Conservation (phyloP, 257 asterid genomes). For the Oldenlandia corymbosa region DNA sequence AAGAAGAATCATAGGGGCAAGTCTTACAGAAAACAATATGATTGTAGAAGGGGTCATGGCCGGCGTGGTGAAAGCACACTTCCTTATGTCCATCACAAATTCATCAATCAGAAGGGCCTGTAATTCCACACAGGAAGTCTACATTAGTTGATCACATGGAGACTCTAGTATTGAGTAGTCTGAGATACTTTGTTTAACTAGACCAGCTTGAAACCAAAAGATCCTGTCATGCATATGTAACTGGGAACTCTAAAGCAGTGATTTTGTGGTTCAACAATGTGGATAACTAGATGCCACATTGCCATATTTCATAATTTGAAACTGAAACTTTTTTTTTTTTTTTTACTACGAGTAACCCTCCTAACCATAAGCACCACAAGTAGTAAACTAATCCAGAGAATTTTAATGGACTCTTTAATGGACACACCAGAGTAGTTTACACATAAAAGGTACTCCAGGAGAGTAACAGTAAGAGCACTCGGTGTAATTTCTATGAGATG, state of each 20-base stretch:
- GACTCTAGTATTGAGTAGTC: not conserved
- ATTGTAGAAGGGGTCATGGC: constrained; percentile 68
- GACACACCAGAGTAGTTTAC: not conserved
- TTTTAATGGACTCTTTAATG: not conserved
- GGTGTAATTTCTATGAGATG: not conserved
- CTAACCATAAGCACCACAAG: not conserved
- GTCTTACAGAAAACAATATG: constrained; percentile 65
- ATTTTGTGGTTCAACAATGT: not conserved
- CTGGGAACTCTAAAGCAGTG: not conserved
- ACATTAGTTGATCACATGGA: not conserved
- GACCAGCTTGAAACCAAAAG: not conserved
- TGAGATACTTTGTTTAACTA: not conserved
- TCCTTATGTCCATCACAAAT: constrained; percentile 57
- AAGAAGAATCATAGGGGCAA: not conserved
- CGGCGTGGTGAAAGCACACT: constrained; percentile 46
- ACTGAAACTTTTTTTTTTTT: not conserved
- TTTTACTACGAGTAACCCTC: not conserved
- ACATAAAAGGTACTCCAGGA: too few species aligned
- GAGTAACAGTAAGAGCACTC: too few species aligned
- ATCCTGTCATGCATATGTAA: not conserved
- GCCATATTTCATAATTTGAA: not conserved
- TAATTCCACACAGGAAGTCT: constrained; percentile 4
- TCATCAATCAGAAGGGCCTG: constrained; percentile 38
- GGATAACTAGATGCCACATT: not conserved
- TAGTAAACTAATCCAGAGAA: not conserved